Percentiles rank a stretch among this genome's conserved stretches.
Conservation (phyloP, 306 rosid species). For the Vachellia pachyceras region DNA sequence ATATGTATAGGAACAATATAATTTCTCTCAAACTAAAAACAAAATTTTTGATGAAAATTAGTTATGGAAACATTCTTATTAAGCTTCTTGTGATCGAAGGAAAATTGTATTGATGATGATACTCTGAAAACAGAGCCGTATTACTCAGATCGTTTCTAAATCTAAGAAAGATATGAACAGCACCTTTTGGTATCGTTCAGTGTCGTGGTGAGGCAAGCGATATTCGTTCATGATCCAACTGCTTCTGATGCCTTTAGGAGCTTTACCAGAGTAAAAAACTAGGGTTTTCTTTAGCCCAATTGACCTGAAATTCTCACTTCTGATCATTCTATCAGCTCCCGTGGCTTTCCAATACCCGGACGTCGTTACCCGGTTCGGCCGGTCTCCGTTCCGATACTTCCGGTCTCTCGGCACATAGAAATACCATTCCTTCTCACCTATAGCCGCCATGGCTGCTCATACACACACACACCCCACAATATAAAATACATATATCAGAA, state of each 20-base stretch:
- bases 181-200: constrained; percentile 95
- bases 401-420: constrained; percentile 94
- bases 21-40: not conserved
- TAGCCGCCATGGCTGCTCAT: constrained; percentile 88
- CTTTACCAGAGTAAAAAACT: constrained; percentile 97
- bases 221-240: constrained; percentile 99
- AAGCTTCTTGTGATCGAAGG: not conserved
- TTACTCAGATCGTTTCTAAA: too few species aligned
- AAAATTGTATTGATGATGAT: not conserved
- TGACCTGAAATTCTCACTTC: constrained; percentile 74
- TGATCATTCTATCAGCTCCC: constrained; percentile 92
- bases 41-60: constrained; percentile 19
- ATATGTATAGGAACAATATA: not conserved
- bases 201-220: constrained; percentile 94
- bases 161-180: not conserved
- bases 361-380: constrained; percentile 91
- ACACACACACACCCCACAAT: not conserved
- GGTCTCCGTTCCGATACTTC: constrained; percentile 88
- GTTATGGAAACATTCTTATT: not conserved
- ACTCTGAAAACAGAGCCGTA: not conserved
- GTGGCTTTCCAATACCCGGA: constrained; percentile 99
- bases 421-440: constrained; percentile 98
- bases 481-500: not conserved
- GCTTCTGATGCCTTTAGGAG: constrained; percentile 93
- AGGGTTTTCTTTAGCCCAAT: constrained; percentile 99